Percentiles rank a stretch among this genome's conserved stretches.
Evolutionary conservation across 2,329 filamentous ascomycete genomes (phyloP).

Genomic region (Colletotrichum somersetense): DNA sequence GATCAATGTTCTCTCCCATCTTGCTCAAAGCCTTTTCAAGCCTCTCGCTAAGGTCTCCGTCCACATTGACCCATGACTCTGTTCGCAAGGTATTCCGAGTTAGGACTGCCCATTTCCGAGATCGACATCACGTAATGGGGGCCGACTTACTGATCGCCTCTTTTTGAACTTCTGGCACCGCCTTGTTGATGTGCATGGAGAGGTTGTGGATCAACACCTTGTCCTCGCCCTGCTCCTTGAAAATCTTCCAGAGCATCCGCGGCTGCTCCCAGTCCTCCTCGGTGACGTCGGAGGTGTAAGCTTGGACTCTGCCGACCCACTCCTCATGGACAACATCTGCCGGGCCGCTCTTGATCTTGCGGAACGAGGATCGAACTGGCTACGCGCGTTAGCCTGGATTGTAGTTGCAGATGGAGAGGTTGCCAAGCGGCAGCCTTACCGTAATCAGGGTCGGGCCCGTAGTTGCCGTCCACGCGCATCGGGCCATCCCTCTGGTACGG

Average conservation of each 20-base stretch:
- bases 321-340: conserved; percentile 21
- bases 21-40: conserved; percentile 1
- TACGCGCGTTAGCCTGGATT: conserved; percentile 48
- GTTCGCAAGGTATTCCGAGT: background rate
- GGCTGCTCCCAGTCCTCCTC: conserved; percentile 27
- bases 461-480: conserved; percentile 46
- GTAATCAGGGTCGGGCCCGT: conserved; percentile 47
- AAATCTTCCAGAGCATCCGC: conserved; percentile 23
- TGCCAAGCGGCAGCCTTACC: background rate
- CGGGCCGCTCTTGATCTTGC: conserved; percentile 6
- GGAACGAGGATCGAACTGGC: conserved; percentile 43
- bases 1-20: background rate
- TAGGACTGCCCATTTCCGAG: background rate
- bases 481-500: conserved; percentile 47
- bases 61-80: conserved; percentile 18
- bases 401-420: background rate
- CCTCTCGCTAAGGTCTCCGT: conserved; percentile 3
- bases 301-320: conserved; percentile 13
- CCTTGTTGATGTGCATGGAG: conserved; percentile 4
- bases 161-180: conserved; percentile 15
- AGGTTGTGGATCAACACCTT: conserved; percentile 20
- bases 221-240: conserved; percentile 19
- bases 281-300: conserved; percentile 17
- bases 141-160: conserved; percentile 13
- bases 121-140: background rate